phyloP scores from a whole-genome alignment of 768 basidiomycete genomes.

The Russula lepida region DNA sequence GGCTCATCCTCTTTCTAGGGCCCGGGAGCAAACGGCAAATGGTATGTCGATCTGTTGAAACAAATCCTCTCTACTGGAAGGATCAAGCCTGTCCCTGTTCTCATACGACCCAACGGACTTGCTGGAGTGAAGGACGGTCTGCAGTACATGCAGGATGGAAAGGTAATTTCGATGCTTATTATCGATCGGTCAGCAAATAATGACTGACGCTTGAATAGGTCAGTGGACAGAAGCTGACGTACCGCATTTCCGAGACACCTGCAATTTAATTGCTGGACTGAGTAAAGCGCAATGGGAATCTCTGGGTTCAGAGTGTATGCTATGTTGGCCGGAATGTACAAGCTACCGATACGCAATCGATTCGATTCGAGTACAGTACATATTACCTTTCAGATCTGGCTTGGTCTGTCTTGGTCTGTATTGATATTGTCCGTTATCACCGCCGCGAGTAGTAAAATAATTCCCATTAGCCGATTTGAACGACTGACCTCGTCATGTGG shows the following conservation, averaged over 20 bases:
- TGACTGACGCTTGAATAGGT: constrained; percentile 17
- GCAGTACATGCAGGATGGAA: constrained; percentile 27
- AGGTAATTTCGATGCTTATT: constrained; percentile 6
- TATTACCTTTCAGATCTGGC: too few species aligned
- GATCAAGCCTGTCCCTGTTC: constrained; percentile 25
- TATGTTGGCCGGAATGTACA: neutral
- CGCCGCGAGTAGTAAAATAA: neutral
- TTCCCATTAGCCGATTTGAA: constrained; percentile 20
- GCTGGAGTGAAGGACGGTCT: constrained; percentile 24
- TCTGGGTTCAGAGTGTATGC: neutral
- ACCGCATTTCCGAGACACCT: constrained; percentile 20
- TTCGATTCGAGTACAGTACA: too few species aligned
- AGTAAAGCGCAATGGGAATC: neutral
- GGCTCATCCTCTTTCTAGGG: neutral
- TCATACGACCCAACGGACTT: constrained; percentile 25
- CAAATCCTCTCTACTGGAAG: constrained; percentile 19
- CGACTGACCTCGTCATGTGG: constrained; percentile 19
- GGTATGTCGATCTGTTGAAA: constrained; percentile 21
- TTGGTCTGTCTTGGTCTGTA: too few species aligned
- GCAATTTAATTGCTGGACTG: neutral
- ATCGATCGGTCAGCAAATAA: too few species aligned
- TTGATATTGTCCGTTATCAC: too few species aligned
- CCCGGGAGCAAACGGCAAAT: constrained; percentile 21
- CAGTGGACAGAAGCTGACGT: constrained; percentile 29
- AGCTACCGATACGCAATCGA: too few species aligned